Conservation (phyloP, 2,329 filamentous ascomycete genomes). For the Rutstroemia sp. region DNA sequence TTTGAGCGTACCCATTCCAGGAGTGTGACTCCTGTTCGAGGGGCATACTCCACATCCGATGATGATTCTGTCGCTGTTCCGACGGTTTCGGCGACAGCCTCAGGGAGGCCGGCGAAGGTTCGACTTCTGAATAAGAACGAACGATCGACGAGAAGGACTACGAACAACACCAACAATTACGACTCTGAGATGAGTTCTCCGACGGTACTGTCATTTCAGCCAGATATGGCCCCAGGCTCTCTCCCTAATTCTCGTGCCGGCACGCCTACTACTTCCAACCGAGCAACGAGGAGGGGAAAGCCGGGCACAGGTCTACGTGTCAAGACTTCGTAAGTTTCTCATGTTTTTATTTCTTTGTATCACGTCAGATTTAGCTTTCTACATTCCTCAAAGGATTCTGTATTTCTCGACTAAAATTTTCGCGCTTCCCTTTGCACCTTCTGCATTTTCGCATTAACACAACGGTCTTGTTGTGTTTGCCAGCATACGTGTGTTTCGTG, state of each 20-base stretch:
- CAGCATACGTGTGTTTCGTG: slow-evolving; percentile 11
- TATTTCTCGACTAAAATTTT: not conserved
- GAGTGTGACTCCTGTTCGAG: slow-evolving; percentile 3
- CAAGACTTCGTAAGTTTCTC: slow-evolving; percentile 58
- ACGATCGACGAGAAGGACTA: slow-evolving; percentile 12
- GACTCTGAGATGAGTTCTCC: slow-evolving; percentile 49
- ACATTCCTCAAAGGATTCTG: slow-evolving; percentile 5
- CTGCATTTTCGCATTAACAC: slow-evolving; percentile 2
- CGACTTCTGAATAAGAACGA: slow-evolving; percentile 19
- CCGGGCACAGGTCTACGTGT: slow-evolving; percentile 49
- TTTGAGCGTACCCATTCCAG: slow-evolving; percentile 19
- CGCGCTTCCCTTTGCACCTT: not conserved
- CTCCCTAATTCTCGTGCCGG: slow-evolving; percentile 49
- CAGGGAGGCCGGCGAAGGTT: slow-evolving; percentile 14
- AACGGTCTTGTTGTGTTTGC: not conserved
- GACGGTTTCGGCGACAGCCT: slow-evolving; percentile 1
- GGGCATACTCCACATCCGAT: slow-evolving; percentile 19
- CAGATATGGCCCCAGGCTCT: slow-evolving; percentile 36
- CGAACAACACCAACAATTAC: slow-evolving; percentile 32
- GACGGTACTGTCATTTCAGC: slow-evolving; percentile 40
- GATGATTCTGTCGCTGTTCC: slow-evolving; percentile 18
- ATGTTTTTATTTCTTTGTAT: slow-evolving; percentile 12
- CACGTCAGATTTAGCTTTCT: slow-evolving; percentile 5
- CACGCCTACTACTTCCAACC: slow-evolving; percentile 46
- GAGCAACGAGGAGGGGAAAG: slow-evolving; percentile 51